Evolutionary conservation across 805 yeast genomes (phyloP), one percentile per base, ranked within the genome.

Genomic region (Monosporozyma solicola): DNA sequence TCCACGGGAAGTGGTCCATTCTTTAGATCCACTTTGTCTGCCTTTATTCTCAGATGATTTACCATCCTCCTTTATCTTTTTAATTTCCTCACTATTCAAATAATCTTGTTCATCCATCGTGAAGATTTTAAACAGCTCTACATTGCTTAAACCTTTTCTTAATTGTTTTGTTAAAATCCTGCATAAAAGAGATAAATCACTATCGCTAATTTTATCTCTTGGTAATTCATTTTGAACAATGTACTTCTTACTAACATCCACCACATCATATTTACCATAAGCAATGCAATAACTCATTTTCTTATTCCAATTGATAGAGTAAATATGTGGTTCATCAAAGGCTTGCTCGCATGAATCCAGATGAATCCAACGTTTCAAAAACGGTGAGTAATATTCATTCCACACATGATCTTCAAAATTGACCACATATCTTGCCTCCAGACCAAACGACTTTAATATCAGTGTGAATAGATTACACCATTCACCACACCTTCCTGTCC

Each of bases 401-500:
- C 98, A 92, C 1, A 88, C 97, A 66, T 92, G 98, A 65, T 92
- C 98, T 65, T 92, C 98, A 7, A 79, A 72, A 66, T 89, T 90
- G 95, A 95, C 87, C 2, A 91, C 72, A 62, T 85, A 90, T 50
- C 98, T 70, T 1, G 80, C 79, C 29, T 80, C 73, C 4, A 82
- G 62, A 0, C 84, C 87, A 45, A 91, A 70, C 0, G 96, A 80
- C 29, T 82, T 74, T 51, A 91, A 70, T 2, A 90, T 69, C 37
- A 88, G 71, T 47, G 86, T 76, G 64, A 91, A 90, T 57, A 92
- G 81, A 59, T 87, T 86, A 52, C 91, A 92, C 95, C 96, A 92
- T 66, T 92, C 98, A 0, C 98, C 98, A 69, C 98, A 92, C 48
- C 98, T 74, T 0, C 98, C 98, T 35, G 65, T 64, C 45, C 88